Conservation (phyloP, 257 asterid genomes). For the Ballota nigra region DNA sequence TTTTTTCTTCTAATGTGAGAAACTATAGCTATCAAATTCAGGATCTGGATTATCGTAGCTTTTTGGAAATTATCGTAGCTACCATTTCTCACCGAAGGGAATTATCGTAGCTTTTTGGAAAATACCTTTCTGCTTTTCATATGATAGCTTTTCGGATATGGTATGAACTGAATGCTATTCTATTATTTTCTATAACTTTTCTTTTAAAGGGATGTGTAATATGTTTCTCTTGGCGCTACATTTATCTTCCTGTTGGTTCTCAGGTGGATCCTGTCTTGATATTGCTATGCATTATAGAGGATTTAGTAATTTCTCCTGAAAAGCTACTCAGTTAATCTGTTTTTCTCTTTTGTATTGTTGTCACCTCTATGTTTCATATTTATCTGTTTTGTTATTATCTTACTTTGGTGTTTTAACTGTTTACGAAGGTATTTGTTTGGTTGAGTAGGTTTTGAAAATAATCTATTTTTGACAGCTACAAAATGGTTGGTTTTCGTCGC, state of each 20-base stretch:
- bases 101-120: background rate
- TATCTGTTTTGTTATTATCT: background rate
- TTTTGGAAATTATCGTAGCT: too few relatives aligned
- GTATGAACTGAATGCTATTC: background rate
- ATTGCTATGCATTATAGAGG: background rate
- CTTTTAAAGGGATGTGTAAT: background rate
- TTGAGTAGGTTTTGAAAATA: conserved; percentile 6
- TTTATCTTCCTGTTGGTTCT: background rate
- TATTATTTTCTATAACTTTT: too few relatives aligned
- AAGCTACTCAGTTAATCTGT: background rate
- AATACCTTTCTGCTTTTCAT: background rate
- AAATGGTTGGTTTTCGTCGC: conserved; percentile 84
- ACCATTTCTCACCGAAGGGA: background rate
- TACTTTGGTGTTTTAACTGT: background rate
- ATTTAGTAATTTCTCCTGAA: background rate
- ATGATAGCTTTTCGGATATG: background rate
- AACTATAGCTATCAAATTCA: background rate
- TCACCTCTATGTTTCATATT: background rate
- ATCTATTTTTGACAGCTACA: conserved; percentile 46
- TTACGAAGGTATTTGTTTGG: background rate
- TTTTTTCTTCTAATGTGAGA: background rate
- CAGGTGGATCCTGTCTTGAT: background rate
- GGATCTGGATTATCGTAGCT: background rate
- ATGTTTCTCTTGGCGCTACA: background rate
- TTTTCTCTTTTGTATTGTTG: background rate